Evolutionary conservation across 129 eudicot genomes (phyloP).

Genomic region (Silybum marianum): DNA sequence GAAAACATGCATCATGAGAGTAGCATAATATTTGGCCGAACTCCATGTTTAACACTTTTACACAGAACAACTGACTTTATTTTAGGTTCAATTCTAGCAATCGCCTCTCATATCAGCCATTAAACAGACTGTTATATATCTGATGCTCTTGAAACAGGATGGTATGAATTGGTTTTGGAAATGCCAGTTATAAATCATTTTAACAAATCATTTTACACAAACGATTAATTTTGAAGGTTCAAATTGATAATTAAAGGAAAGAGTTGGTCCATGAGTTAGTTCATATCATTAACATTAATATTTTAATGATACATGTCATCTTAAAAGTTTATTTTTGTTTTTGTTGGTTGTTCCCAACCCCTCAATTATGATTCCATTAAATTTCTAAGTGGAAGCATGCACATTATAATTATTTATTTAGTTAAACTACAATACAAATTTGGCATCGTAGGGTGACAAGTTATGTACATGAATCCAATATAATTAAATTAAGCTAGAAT

Average conservation of each 20-base stretch:
- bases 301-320: conserved; percentile 11
- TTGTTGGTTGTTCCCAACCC: conserved; percentile 27
- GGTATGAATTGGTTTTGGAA: no score
- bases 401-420: conserved; percentile 1
- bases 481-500: not conserved
- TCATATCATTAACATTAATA: not conserved
- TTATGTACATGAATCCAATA: conserved; percentile 17
- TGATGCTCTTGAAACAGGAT: no score
- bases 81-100: not conserved
- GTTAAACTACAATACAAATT: conserved; percentile 22
- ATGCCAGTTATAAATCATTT: not conserved
- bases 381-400: conserved; percentile 26
- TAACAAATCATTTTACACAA: not conserved
- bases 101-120: no score
- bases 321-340: conserved; percentile 30
- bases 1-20: not conserved
- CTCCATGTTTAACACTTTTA: no score
- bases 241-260: not conserved
- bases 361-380: conserved; percentile 28
- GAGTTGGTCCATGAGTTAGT: not conserved
- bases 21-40: not conserved
- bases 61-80: no score
- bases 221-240: not conserved
- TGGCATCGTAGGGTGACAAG: conserved; percentile 22
- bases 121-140: no score